These are phyloP conservation scores for Strobilomyces confusus DNA, from an alignment of 768 basidiomycete genomes.

Conservation along the genomic window DNA sequence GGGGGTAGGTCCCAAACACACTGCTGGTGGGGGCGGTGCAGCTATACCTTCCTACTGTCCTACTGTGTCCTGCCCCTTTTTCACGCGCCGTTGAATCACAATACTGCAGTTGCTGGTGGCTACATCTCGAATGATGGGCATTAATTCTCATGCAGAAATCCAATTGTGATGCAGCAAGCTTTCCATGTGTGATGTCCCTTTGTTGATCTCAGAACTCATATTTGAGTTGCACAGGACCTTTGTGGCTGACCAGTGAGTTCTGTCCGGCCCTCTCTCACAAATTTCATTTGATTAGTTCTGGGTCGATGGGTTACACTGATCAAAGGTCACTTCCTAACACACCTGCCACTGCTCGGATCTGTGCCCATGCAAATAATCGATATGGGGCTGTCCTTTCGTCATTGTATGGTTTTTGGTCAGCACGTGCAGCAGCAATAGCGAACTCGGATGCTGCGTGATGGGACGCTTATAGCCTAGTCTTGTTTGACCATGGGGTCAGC, in stretches of 20 bases:
- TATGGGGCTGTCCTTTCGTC: too few relatives aligned
- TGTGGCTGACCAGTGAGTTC: too few relatives aligned
- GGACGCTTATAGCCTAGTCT: constrained; percentile 54
- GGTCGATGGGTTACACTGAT: constrained; percentile 33
- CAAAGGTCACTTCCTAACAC: constrained; percentile 42
- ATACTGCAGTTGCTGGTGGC: constrained; percentile 25
- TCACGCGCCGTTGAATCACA: constrained; percentile 37
- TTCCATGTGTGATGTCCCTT: constrained; percentile 54
- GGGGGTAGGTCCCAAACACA: constrained; percentile 48
- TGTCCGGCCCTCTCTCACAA: too few relatives aligned
- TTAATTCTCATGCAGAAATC: too few relatives aligned
- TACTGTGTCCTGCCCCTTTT: constrained; percentile 55
- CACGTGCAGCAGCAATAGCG: too few relatives aligned
- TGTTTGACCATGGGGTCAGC: constrained; percentile 35
- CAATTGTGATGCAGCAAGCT: constrained; percentile 48
- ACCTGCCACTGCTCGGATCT: constrained; percentile 39
- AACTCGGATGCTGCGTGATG: too few relatives aligned
- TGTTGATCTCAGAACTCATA: neutral
- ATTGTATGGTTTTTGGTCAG: too few relatives aligned
- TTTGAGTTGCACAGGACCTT: constrained; percentile 38
- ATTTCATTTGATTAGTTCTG: too few relatives aligned
- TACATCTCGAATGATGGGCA: too few relatives aligned
- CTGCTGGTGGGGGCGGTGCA: constrained; percentile 31
- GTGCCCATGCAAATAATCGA: constrained; percentile 30
- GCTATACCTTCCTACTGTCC: too few relatives aligned